Evolutionary conservation across 352 stramenopile genomes (phyloP), one percentile per base, ranked within the genome.

Genomic region (Thalassiosira pacifica): DNA sequence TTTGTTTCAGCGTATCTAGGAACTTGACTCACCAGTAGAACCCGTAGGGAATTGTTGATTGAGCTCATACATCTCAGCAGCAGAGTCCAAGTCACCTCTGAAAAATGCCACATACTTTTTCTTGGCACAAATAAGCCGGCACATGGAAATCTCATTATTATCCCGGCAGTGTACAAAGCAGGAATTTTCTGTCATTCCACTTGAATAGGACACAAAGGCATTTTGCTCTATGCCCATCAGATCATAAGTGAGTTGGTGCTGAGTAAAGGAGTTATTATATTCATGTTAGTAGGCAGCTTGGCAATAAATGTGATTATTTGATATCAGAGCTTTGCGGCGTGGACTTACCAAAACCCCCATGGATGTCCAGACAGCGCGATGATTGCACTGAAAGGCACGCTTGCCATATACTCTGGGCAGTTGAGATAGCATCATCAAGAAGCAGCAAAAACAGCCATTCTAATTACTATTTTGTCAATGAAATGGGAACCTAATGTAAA

Each of bases 151-250:
- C 27, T 66, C 19, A 31, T 77, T 83, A n/a, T 67, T 67, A 31
- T 60, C 32, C 18, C 13, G 13, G 11, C 32, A 52, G 55, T 18
- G 16, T 42, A 18, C 26, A 57, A 73, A 83, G 52, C 34, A 77
- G 26, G 52, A 59, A 4, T 79, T 63, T 34, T 85, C 78, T 29
- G 53, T 69, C 70, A 78, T 73, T 40, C 22, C 71, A 26, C 31
- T n/a, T 8, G 42, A 48, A 52, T 61, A 66, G 57, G 32, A 9
- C 1, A 31, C 40, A 60, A 66, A 80, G 13, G 70, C 63, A 66
- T 80, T 85, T 67, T 80, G 6, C 16, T 80, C 40, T 10, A 67
- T 32, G 16, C 78, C 78, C 78, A 85, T 85, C 18, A 85, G 55
- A 13, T 85, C 78, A 19, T 73, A 67, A 2, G 64, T 29, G 24